A percentile compares a stretch with the other conserved stretches of the same genome.
Evolutionary conservation across 208 protist species (phyloP).

Genomic region (Polymyxa betae): DNA sequence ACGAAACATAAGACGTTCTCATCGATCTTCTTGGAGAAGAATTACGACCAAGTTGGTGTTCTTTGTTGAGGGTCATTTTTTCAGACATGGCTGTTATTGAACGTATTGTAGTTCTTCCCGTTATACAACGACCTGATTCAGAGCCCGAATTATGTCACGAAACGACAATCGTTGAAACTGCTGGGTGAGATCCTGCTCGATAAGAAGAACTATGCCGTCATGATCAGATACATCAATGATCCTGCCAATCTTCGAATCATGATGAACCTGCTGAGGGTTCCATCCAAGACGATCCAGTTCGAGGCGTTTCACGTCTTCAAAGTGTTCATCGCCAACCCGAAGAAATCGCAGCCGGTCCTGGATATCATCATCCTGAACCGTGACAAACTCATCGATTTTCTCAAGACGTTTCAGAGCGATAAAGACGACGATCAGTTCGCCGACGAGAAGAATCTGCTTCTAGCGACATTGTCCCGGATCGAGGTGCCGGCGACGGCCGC

Average conservation of each 20-base stretch:
- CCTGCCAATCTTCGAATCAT: conserved; percentile 83
- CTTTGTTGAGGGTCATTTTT: conserved; percentile 70
- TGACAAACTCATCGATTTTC: conserved; percentile 81
- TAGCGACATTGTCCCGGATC: conserved; percentile 76
- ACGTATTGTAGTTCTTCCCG: background rate
- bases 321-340: conserved; percentile 89
- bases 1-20: conserved; percentile 79
- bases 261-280: conserved; percentile 86
- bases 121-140: conserved; percentile 76
- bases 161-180: conserved; percentile 81
- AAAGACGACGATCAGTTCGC: conserved; percentile 81
- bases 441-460: conserved; percentile 80
- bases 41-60: conserved; percentile 72
- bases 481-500: background rate
- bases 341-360: conserved; percentile 80
- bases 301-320: conserved; percentile 93
- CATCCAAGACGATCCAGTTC: conserved; percentile 82
- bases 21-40: conserved; percentile 76
- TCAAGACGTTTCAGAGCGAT: conserved; percentile 79
- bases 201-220: conserved; percentile 83
- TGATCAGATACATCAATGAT: conserved; percentile 82
- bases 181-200: conserved; percentile 84
- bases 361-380: conserved; percentile 84
- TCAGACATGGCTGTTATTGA: background rate
- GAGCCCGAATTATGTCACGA: conserved; percentile 84